Evolutionary conservation across 192 early-diverging fungal species (phyloP).

Genomic region (Coemansia sp.): DNA sequence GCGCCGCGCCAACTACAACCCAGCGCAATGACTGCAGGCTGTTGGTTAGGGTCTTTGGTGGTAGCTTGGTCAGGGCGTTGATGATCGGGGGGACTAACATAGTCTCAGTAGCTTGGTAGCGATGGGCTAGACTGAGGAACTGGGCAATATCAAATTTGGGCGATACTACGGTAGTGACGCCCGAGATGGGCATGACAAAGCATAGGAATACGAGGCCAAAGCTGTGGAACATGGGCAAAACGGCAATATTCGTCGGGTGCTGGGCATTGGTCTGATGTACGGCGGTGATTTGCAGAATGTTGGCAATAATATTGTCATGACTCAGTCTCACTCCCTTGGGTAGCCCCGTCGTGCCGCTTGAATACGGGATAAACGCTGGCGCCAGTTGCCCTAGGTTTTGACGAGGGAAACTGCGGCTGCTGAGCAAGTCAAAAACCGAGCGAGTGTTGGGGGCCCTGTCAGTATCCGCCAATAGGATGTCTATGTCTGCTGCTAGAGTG

Average conservation of each 20-base stretch:
- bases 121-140: conserved; percentile 62
- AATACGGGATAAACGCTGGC: conserved; percentile 22
- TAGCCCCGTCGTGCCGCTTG: conserved; percentile 46
- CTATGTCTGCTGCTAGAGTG: conserved; percentile 1
- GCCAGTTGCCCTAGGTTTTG: not conserved
- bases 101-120: conserved; percentile 59
- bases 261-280: not conserved
- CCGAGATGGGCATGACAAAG: conserved; percentile 20
- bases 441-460: not conserved
- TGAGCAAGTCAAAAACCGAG: conserved; percentile 11
- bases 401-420: not conserved
- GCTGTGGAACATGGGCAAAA: conserved; percentile 66
- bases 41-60: conserved; percentile 59
- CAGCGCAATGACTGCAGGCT: conserved; percentile 61
- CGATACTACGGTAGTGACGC: conserved; percentile 58
- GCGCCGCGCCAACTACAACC: conserved; percentile 72
- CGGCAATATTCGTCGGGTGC: not conserved
- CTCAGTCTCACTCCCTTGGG: conserved; percentile 81
- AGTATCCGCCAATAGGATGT: conserved; percentile 34
- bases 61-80: conserved; percentile 67
- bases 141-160: conserved; percentile 63
- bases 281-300: conserved; percentile 32
- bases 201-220: conserved; percentile 56
- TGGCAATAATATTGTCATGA: conserved; percentile 74
- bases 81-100: conserved; percentile 64